These are phyloP conservation scores for Termitomyces sp. DNA, from an alignment of 768 basidiomycete species.

Conservation along the genomic window DNA sequence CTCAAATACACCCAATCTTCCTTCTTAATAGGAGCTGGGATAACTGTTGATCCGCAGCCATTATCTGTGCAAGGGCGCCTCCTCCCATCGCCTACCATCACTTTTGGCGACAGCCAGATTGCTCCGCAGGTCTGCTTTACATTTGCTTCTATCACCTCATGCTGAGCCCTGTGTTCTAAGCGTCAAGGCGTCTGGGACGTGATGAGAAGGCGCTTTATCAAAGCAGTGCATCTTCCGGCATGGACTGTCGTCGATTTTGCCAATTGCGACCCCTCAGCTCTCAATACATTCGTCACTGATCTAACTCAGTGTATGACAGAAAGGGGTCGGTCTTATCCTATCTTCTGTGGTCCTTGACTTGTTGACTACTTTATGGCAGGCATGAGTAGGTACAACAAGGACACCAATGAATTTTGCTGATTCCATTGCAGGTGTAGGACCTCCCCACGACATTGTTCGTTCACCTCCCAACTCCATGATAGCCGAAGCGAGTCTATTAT, in stretches of 20 bases:
- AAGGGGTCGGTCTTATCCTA: constrained; percentile 16
- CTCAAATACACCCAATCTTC: constrained; percentile 33
- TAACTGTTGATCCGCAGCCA: constrained; percentile 26
- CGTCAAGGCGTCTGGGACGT: constrained; percentile 27
- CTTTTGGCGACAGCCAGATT: constrained; percentile 17
- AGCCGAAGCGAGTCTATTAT: not conserved
- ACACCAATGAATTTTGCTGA: not conserved
- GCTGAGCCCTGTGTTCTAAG: constrained; percentile 1
- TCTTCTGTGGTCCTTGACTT: not conserved
- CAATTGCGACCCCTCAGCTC: constrained; percentile 4
- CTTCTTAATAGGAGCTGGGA: constrained; percentile 35
- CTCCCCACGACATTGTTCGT: constrained; percentile 8
- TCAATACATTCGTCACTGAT: constrained; percentile 18
- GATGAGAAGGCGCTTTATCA: constrained; percentile 20
- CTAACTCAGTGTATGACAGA: constrained; percentile 18
- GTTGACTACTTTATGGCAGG: constrained; percentile 1
- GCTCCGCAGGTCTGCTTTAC: constrained; percentile 10
- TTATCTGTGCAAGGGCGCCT: constrained; percentile 30
- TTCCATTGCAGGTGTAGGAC: not conserved
- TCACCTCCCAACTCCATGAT: constrained; percentile 2
- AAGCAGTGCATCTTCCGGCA: constrained; percentile 11
- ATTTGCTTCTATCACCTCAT: not conserved
- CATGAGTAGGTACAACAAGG: constrained; percentile 12
- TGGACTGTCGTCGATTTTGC: constrained; percentile 25
- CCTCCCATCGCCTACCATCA: constrained; percentile 26